These are phyloP conservation scores for Tuber melanosporum DNA, from an alignment of 495 filamentous ascomycete species.

Conservation along the genomic window DNA sequence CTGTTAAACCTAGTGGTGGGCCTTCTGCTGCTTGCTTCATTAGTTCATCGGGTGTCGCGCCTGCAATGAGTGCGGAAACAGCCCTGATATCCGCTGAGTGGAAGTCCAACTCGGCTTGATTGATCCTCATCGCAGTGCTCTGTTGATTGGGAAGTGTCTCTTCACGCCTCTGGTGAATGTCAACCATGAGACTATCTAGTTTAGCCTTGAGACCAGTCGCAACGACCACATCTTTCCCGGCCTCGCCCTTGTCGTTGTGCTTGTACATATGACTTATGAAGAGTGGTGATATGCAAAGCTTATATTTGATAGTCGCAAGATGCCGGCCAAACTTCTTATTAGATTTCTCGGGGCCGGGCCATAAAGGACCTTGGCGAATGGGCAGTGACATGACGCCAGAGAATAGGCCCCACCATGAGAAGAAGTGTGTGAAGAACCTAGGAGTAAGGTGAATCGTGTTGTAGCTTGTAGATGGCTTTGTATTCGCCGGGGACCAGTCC, in stretches of 20 bases:
- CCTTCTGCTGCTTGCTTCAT: slow-evolving; percentile 60
- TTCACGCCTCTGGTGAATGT: slow-evolving; percentile 90
- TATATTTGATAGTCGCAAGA: slow-evolving; percentile 95
- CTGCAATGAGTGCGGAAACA: slow-evolving; percentile 80
- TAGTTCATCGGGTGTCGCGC: slow-evolving; percentile 66
- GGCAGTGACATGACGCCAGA: slow-evolving; percentile 91
- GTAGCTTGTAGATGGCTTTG: slow-evolving; percentile 74
- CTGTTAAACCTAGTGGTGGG: slow-evolving; percentile 17
- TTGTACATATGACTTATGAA: slow-evolving; percentile 97
- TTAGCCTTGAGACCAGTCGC: slow-evolving; percentile 91
- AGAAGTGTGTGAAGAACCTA: slow-evolving; percentile 96
- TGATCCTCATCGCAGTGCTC: slow-evolving; percentile 79
- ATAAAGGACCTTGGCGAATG: slow-evolving; percentile 82
- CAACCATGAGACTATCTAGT: slow-evolving; percentile 90
- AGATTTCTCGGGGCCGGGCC: slow-evolving; percentile 85
- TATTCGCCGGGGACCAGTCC: slow-evolving; percentile 68
- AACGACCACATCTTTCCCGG: slow-evolving; percentile 68
- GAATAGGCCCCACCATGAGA: slow-evolving; percentile 95
- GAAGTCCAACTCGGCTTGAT: slow-evolving; percentile 85
- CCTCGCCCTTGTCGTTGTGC: slow-evolving; percentile 90
- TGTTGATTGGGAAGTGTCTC: slow-evolving; percentile 45
- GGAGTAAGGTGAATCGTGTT: slow-evolving; percentile 90
- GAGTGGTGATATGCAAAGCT: slow-evolving; percentile 79
- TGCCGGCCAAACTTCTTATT: slow-evolving; percentile 98
- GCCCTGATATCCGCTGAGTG: slow-evolving; percentile 89